phyloP scores from a whole-genome alignment of 108 stramenopile genomes.

The Ochromonas danica region DNA sequence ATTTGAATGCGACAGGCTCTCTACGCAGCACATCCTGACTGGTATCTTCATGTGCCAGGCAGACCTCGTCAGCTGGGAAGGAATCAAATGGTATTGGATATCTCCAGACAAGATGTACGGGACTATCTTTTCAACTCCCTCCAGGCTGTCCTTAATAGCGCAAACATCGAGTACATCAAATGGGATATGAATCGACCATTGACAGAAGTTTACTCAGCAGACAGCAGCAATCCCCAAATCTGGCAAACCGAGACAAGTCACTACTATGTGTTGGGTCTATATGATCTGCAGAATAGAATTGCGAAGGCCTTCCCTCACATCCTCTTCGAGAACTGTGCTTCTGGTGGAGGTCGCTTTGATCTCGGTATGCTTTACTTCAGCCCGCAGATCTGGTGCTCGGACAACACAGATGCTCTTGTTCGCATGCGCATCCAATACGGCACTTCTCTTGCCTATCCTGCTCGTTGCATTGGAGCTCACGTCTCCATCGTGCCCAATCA shows the following conservation, averaged over 20 bases:
- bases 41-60: slow-evolving; percentile 36
- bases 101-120: slow-evolving; percentile 9
- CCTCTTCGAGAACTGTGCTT: slow-evolving; percentile 33
- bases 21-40: slow-evolving; percentile 23
- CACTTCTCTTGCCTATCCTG: slow-evolving; percentile 33
- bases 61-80: slow-evolving; percentile 23
- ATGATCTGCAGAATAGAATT: slow-evolving; percentile 4
- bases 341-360: slow-evolving; percentile 39
- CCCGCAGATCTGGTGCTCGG: slow-evolving; percentile 36
- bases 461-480: slow-evolving; percentile 35
- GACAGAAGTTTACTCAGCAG: slow-evolving; percentile 19
- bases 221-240: background rate
- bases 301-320: slow-evolving; percentile 35
- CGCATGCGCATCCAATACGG: slow-evolving; percentile 34
- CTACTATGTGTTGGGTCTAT: slow-evolving; percentile 25
- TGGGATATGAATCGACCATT: slow-evolving; percentile 40
- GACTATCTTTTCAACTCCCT: slow-evolving; percentile 7
- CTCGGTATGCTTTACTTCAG: slow-evolving; percentile 38
- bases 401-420: slow-evolving; percentile 39
- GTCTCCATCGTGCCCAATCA: slow-evolving; percentile 35
- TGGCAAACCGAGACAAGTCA: background rate
- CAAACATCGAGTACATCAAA: slow-evolving; percentile 30
- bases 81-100: slow-evolving; percentile 38
- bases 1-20: too few species aligned
- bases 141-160: background rate